Base-by-base conservation (phyloP, 2,329 filamentous ascomycete species). In the Byssochlamys sp. region DNA sequence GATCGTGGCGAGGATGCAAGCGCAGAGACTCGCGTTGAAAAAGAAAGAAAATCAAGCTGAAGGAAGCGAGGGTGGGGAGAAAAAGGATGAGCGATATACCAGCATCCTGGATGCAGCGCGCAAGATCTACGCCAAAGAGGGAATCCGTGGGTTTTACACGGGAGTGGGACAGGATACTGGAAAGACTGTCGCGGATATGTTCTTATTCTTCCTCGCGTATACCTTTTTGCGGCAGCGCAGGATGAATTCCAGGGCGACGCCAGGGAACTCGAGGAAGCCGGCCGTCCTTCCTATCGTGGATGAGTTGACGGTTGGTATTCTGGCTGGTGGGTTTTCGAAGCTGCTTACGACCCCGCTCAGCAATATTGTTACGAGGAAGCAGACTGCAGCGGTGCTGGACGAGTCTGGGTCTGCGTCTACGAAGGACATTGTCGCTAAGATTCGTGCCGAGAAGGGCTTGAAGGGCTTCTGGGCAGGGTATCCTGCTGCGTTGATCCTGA, bases 381-480 rank as follows among this genome's bases (percentile, higher is more conserved):
- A 95, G 74, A 90, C 87, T 2, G 81, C 85, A 1, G 80, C 80
- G 3, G 66, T 76, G 10, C 68, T 39, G 68, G 70, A 1, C 67
- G 60, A 56, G 0, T 39, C 58, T 27, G 57, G 61, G 19, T 73
- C 31, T 65, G 70, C 66, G 62, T 79, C 69, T 59, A 78, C 83
- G 3, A 65, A 71, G 28, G 79, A 86, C 54, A 89, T 90, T 29
- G 79, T 86, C 19, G 71, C 76, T 1, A 78, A 82, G 49, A 91
- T 95, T 59, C 75, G 77, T 48, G 67, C 76, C 1, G 87, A 92
- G 68, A 88, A 87, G 63, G 90, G 91, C 0, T 59, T 91, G 9
- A 69, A 77, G 51, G 90, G 90, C 2, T 87, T 96, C 65, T 96
- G 91, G 91, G 87, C 90, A 0, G 91, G 91, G 0, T 95, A 95